phyloP scores from a whole-genome alignment of 1,284 basidiomycete genomes.

The Cutaneotrichosporon mucoides region DNA sequence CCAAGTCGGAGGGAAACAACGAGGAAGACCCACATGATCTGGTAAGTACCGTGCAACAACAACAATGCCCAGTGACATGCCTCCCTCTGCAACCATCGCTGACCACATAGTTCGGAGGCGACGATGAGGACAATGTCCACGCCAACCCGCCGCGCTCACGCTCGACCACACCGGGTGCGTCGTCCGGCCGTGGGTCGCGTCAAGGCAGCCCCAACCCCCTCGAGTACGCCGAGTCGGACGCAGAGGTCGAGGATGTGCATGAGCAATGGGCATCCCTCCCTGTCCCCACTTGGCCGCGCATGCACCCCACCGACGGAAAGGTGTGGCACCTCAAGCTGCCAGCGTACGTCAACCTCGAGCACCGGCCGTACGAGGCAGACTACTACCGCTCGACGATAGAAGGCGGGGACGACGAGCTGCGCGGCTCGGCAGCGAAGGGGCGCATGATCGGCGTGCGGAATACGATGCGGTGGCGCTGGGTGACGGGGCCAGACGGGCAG shows the following conservation, averaged over 20 bases:
- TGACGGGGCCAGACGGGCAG: constrained; percentile 32
- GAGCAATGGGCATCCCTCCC: constrained; percentile 33
- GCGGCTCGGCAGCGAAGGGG: constrained; percentile 32
- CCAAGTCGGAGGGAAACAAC: neutral
- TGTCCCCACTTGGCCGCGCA: constrained; percentile 38
- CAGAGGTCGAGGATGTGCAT: constrained; percentile 20
- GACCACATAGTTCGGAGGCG: constrained; percentile 24
- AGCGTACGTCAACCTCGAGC: constrained; percentile 41
- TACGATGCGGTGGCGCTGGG: constrained; percentile 48
- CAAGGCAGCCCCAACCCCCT: constrained; percentile 23
- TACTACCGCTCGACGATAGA: constrained; percentile 36
- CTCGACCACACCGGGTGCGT: constrained; percentile 7
- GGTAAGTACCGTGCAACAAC: constrained; percentile 17
- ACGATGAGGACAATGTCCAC: constrained; percentile 20
- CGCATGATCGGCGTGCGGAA: constrained; percentile 47
- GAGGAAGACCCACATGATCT: constrained; percentile 13
- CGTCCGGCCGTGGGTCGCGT: neutral
- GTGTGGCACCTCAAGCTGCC: constrained; percentile 45
- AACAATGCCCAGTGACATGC: too few species aligned
- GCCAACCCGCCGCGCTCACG: neutral
- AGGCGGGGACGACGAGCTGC: constrained; percentile 23
- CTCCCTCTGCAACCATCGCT: neutral
- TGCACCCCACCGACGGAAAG: constrained; percentile 43
- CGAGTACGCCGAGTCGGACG: constrained; percentile 40
- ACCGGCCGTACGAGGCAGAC: constrained; percentile 43